Evolutionary conservation across 2,329 filamentous ascomycete species (phyloP).

Genomic region (Calonectria pseudoturangicola): DNA sequence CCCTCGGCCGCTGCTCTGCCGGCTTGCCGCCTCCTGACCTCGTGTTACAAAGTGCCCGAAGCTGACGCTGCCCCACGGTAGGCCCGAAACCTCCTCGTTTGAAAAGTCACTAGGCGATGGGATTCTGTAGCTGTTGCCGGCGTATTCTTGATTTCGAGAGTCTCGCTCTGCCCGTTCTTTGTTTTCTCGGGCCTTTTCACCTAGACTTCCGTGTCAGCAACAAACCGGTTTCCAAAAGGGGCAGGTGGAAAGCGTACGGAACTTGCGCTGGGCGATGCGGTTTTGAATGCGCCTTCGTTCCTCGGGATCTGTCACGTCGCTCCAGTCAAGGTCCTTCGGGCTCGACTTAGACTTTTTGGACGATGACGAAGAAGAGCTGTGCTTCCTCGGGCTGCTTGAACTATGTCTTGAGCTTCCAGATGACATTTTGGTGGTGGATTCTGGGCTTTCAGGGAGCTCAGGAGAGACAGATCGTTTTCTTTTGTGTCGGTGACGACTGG

Average conservation of each 20-base stretch:
- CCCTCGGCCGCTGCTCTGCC: conserved; percentile 61
- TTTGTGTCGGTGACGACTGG: conserved; percentile 35
- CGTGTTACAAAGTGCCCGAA: conserved; percentile 72
- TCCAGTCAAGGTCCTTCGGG: conserved; percentile 78
- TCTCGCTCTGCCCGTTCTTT: conserved; percentile 80
- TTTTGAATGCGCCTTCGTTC: conserved; percentile 86
- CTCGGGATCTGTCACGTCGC: conserved; percentile 80
- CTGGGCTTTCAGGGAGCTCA: conserved; percentile 34
- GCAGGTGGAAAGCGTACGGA: conserved; percentile 71
- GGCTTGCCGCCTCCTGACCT: conserved; percentile 70
- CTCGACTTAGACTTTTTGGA: conserved; percentile 65
- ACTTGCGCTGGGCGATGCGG: conserved; percentile 84
- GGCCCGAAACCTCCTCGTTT: conserved; percentile 74
- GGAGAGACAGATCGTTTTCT: conserved; percentile 44
- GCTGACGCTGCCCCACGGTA: conserved; percentile 83
- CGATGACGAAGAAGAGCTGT: conserved; percentile 54
- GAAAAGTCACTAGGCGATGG: conserved; percentile 75
- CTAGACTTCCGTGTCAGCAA: conserved; percentile 62
- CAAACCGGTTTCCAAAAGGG: background rate
- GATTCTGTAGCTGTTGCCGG: conserved; percentile 78
- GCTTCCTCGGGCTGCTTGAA: conserved; percentile 54
- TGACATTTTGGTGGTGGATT: conserved; percentile 47
- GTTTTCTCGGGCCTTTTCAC: conserved; percentile 81
- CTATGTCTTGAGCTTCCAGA: conserved; percentile 49
- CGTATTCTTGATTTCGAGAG: conserved; percentile 77